Evolutionary conservation across 2,329 filamentous ascomycete genomes (phyloP).

Genomic region (Colletotrichum chlorophyti): DNA sequence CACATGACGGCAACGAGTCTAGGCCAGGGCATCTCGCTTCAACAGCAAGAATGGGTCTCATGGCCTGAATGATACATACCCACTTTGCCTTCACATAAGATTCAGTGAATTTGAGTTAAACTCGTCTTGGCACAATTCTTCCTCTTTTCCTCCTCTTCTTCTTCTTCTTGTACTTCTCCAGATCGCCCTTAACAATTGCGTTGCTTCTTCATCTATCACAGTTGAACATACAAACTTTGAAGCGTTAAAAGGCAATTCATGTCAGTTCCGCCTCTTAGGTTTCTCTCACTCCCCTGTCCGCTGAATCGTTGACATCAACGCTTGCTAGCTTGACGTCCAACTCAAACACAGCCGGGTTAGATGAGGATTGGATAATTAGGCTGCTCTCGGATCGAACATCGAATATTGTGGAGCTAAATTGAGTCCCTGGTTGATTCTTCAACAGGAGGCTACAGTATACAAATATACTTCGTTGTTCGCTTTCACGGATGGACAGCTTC

Average conservation of each 20-base stretch:
- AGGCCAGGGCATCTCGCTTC: background rate
- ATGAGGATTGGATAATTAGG: constrained; percentile 42
- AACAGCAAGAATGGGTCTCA: constrained; percentile 15
- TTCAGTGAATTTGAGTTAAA: background rate
- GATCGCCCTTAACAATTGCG: background rate
- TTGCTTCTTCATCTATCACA: too few relatives aligned
- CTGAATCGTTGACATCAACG: constrained; percentile 53
- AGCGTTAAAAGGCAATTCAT: constrained; percentile 46
- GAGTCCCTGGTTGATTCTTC: too few relatives aligned
- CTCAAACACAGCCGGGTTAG: constrained; percentile 43
- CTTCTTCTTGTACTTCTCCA: background rate
- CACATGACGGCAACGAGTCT: background rate
- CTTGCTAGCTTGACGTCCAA: constrained; percentile 48
- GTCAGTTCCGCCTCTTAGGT: constrained; percentile 45
- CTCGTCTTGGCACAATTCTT: background rate
- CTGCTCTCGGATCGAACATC: constrained; percentile 41
- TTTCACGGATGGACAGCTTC: too few relatives aligned
- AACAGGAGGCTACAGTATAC: too few relatives aligned
- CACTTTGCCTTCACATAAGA: background rate
- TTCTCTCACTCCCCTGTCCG: constrained; percentile 50
- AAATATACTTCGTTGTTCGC: too few relatives aligned
- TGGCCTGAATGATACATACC: constrained; percentile 14
- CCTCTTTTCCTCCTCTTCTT: too few relatives aligned
- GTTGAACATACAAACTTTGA: constrained; percentile 38
- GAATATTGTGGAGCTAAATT: too few relatives aligned